phyloP scores from a whole-genome alignment of 2,329 filamentous ascomycete species.

The Penicillium hordei region DNA sequence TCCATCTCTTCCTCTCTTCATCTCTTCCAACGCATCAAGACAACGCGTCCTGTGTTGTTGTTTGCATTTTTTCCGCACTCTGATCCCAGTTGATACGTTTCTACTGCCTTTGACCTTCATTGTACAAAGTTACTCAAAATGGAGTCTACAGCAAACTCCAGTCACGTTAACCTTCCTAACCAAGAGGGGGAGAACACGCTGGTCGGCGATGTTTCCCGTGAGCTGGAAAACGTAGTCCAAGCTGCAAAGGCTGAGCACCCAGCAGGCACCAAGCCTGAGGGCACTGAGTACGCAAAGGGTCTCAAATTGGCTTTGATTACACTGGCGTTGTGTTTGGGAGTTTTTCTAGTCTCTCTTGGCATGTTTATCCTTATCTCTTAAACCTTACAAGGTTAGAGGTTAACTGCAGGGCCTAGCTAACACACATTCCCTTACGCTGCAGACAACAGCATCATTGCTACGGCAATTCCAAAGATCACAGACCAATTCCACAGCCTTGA shows the following conservation, averaged over 20 bases:
- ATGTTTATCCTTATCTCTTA: not conserved
- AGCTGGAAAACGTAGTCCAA: not conserved
- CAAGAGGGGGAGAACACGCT: not conserved
- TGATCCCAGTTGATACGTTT: not conserved
- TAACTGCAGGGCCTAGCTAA: not conserved
- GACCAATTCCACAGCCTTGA: slow-evolving; percentile 31
- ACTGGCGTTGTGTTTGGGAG: not conserved
- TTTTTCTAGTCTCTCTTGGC: slow-evolving; percentile 1
- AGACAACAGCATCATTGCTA: slow-evolving; percentile 7
- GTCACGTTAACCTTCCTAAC: not conserved
- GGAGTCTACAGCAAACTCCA: not conserved
- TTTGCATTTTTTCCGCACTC: too few species aligned
- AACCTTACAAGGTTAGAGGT: not conserved
- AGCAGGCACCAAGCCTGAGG: not conserved
- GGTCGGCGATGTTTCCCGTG: not conserved
- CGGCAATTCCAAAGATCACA: slow-evolving; percentile 19
- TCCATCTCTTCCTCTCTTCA: not conserved
- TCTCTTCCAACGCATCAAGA: too few species aligned
- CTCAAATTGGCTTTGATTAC: not conserved
- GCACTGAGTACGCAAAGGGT: not conserved
- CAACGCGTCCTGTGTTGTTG: too few species aligned
- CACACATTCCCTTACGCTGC: not conserved
- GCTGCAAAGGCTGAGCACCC: not conserved
- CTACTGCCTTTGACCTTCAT: not conserved
- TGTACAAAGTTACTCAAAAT: not conserved